Percentiles rank a stretch among this genome's conserved stretches.
These are phyloP conservation scores for Epichloe elymi DNA, from an alignment of 2,329 filamentous ascomycete species.

Conservation along the genomic window DNA sequence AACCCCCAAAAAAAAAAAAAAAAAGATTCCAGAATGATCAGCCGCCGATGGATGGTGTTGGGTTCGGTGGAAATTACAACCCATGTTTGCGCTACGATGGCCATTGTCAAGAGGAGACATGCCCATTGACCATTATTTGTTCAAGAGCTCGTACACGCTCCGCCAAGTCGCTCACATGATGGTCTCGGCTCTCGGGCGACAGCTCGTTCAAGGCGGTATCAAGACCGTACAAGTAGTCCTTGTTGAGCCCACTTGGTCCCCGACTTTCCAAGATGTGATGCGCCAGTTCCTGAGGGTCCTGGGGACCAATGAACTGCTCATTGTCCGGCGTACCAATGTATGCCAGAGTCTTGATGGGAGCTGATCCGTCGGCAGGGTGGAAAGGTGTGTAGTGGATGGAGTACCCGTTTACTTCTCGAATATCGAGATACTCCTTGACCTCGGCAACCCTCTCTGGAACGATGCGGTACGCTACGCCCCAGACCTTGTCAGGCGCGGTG, in stretches of 20 bases:
- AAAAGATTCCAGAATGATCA: background rate
- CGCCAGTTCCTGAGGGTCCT: slow-evolving; percentile 66
- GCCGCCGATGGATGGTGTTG: background rate
- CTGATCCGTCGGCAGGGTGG: slow-evolving; percentile 32
- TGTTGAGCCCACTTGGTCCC: slow-evolving; percentile 81
- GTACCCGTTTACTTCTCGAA: slow-evolving; percentile 95
- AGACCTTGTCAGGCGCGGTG: slow-evolving; percentile 53
- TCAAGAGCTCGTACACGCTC: slow-evolving; percentile 51
- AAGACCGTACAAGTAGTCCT: slow-evolving; percentile 74
- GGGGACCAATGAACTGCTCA: slow-evolving; percentile 77
- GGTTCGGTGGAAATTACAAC: background rate
- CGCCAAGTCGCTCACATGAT: slow-evolving; percentile 74
- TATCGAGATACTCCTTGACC: slow-evolving; percentile 83
- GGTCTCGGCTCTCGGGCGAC: slow-evolving; percentile 64
- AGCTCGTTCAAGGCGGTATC: slow-evolving; percentile 62
- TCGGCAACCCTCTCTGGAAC: slow-evolving; percentile 56
- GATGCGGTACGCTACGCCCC: slow-evolving; percentile 90
- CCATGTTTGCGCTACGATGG: background rate
- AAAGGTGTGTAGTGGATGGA: slow-evolving; percentile 86
- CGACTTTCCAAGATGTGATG: slow-evolving; percentile 63
- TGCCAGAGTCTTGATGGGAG: slow-evolving; percentile 48
- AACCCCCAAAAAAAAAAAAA: too few species aligned
- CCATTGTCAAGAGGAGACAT: background rate
- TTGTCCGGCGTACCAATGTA: slow-evolving; percentile 94
- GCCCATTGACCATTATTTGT: slow-evolving; percentile 8